Evolutionary conservation across 768 basidiomycete genomes (phyloP).

Genomic region (Hebeloma cylindrosporum): DNA sequence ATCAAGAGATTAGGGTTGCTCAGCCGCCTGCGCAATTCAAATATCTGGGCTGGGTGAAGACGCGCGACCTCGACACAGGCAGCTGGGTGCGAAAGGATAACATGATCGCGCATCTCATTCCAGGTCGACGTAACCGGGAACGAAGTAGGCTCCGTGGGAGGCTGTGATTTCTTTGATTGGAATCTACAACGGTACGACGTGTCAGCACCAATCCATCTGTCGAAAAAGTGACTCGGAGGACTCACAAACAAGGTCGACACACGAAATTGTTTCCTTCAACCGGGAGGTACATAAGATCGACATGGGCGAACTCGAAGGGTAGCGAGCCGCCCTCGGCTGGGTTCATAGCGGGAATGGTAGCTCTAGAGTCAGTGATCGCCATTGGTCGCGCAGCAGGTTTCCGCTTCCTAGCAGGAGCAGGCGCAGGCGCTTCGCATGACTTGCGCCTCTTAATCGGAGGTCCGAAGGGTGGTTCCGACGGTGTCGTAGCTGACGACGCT

Average conservation of each 20-base stretch:
- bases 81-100: conserved; percentile 31
- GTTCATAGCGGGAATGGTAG: conserved; percentile 1
- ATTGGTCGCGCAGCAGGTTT: no score
- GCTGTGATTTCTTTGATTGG: conserved; percentile 10
- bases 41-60: conserved; percentile 33
- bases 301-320: conserved; percentile 27
- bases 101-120: conserved; percentile 37
- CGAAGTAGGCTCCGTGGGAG: conserved; percentile 16
- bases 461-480: background rate
- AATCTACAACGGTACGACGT: conserved; percentile 4
- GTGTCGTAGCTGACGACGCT: background rate
- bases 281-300: conserved; percentile 40
- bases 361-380: no score
- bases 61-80: conserved; percentile 37
- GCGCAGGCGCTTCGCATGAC: conserved; percentile 8
- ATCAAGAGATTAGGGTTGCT: no score
- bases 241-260: conserved; percentile 42
- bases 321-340: conserved; percentile 3
- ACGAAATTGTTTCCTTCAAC: conserved; percentile 29
- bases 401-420: background rate
- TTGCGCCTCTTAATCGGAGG: conserved; percentile 15
- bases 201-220: background rate
- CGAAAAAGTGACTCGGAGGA: conserved; percentile 1
- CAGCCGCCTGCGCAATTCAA: conserved; percentile 33
- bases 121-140: conserved; percentile 33